phyloP scores from a whole-genome alignment of 805 yeast genomes.

The Ogataea philodendri region DNA sequence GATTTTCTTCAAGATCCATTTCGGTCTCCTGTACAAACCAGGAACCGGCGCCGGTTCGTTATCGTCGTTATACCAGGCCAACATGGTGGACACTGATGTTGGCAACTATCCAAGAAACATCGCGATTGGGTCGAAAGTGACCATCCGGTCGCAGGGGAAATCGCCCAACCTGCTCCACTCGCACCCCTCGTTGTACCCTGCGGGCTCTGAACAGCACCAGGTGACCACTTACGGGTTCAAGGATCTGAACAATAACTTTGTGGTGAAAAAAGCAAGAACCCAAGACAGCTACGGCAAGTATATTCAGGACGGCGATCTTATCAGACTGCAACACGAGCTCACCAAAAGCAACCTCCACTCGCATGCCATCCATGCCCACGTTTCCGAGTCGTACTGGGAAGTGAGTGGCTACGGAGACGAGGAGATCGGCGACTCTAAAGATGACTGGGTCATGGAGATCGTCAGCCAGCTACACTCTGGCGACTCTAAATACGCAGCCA shows the following conservation, averaged over 20 bases:
- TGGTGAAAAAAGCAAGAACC: constrained; percentile 39
- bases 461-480: constrained; percentile 48
- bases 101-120: constrained; percentile 66
- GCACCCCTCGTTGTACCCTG: constrained; percentile 80
- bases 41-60: constrained; percentile 75
- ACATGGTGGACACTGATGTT: constrained; percentile 63
- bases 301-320: constrained; percentile 57
- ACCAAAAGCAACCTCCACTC: constrained; percentile 72
- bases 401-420: constrained; percentile 73
- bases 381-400: constrained; percentile 48
- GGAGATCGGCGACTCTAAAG: constrained; percentile 65
- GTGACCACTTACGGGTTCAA: constrained; percentile 93
- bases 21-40: constrained; percentile 65
- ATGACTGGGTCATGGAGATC: constrained; percentile 75
- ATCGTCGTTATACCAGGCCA: constrained; percentile 82
- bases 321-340: constrained; percentile 60
- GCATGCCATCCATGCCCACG: constrained; percentile 64
- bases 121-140: constrained; percentile 53
- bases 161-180: constrained; percentile 83
- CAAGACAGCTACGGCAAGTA: constrained; percentile 16
- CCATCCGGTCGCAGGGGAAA: constrained; percentile 67
- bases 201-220: constrained; percentile 92
- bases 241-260: constrained; percentile 82
- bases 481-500: constrained; percentile 24
- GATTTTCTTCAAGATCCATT: constrained; percentile 77